Percentiles rank a stretch among this genome's conserved stretches.
Evolutionary conservation across 345 rosid species (phyloP).

Genomic region (Arabidopsis arenosa): DNA sequence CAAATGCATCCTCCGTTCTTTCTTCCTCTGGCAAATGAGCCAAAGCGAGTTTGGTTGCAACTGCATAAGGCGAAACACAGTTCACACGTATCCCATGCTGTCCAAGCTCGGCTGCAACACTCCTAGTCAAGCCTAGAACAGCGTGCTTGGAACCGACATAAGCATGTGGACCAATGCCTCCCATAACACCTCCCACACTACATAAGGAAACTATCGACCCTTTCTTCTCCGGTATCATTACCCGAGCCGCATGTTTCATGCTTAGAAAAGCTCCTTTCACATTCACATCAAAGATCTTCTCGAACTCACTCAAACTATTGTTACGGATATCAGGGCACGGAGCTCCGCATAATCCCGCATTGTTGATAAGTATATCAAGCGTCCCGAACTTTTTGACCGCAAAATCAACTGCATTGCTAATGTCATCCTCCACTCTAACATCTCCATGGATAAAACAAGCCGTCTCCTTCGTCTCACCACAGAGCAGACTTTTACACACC

Average conservation of each 20-base stretch:
- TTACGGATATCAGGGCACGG: constrained; percentile 78
- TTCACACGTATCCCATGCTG: constrained; percentile 88
- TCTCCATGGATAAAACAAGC: constrained; percentile 70
- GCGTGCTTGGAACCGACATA: constrained; percentile 92
- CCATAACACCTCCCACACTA: constrained; percentile 63
- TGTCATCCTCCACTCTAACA: constrained; percentile 71
- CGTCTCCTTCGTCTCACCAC: constrained; percentile 38
- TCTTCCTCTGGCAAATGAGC: constrained; percentile 80
- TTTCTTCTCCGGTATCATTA: constrained; percentile 68
- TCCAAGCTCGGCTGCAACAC: constrained; percentile 92
- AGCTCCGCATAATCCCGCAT: constrained; percentile 71
- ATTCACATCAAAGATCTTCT: constrained; percentile 73
- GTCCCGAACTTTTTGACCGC: constrained; percentile 60
- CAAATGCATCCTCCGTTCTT: constrained; percentile 65
- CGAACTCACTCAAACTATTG: constrained; percentile 53
- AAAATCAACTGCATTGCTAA: constrained; percentile 68
- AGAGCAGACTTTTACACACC: constrained; percentile 55
- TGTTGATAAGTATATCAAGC: constrained; percentile 79
- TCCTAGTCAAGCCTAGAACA: constrained; percentile 71
- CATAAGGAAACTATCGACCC: constrained; percentile 70
- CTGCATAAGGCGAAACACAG: constrained; percentile 91
- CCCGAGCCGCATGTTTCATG: constrained; percentile 90
- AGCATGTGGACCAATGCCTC: constrained; percentile 83
- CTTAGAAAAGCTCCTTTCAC: constrained; percentile 83
- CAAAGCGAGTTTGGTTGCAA: constrained; percentile 63